A percentile compares a stretch with the other conserved stretches of the same genome.
Conservation (phyloP, 441 rosid genomes). For the Corymbia citriodora region DNA sequence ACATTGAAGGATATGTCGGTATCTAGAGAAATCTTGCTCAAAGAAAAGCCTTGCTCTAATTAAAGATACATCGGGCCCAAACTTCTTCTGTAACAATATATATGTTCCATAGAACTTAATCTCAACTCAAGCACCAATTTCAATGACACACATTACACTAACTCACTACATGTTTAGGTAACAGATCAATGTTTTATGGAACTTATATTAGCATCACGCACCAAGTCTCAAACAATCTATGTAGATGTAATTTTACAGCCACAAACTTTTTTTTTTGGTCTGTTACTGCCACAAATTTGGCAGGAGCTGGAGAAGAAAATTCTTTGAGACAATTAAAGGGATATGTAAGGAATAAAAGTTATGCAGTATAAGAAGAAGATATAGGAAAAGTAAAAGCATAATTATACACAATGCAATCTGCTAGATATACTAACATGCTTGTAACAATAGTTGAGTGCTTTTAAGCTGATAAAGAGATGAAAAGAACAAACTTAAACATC, state of each 20-base stretch:
- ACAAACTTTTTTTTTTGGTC: not conserved
- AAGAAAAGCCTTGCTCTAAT: not conserved
- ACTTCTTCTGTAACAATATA: not conserved
- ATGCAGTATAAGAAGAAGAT: not conserved
- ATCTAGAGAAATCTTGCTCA: not conserved
- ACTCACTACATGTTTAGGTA: not conserved
- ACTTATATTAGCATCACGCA: not conserved
- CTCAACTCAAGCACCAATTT: not conserved
- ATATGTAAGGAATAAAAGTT: not conserved
- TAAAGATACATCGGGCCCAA: not conserved
- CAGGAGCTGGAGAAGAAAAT: not conserved
- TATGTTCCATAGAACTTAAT: not conserved
- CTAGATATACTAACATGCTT: not conserved
- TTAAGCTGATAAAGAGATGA: not conserved
- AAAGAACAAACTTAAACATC: not conserved
- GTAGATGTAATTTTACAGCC: not conserved
- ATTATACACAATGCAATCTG: not conserved
- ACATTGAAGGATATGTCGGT: slow-evolving; percentile 6
- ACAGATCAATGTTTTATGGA: not conserved
- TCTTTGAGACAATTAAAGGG: not conserved
- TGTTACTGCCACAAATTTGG: not conserved
- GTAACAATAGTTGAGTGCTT: not conserved
- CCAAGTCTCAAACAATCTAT: not conserved
- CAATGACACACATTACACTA: not conserved
- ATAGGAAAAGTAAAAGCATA: not conserved